Conservation (phyloP, 1,284 basidiomycete species). For the Amylostereum chailletii region DNA sequence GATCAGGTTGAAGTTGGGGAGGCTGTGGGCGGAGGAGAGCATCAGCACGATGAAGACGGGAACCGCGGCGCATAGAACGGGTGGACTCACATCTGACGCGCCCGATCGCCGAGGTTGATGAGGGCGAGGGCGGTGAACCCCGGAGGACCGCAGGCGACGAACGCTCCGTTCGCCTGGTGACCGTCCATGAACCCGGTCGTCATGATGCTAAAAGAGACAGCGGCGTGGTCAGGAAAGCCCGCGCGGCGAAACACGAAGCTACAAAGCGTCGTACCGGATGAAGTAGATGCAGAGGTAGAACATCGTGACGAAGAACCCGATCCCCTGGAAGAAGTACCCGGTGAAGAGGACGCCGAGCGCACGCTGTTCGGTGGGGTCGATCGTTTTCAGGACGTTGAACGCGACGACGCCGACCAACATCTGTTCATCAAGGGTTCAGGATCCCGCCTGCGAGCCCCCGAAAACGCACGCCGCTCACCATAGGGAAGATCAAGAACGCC, state of each 20-base stretch:
- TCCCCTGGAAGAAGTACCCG: constrained; percentile 43
- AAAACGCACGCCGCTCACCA: constrained; percentile 21
- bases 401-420: constrained; percentile 43
- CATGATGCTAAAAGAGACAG: constrained; percentile 9
- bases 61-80: constrained; percentile 1
- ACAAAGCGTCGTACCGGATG: constrained; percentile 32
- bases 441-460: constrained; percentile 5
- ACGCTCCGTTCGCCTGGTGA: constrained; percentile 41
- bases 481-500: constrained; percentile 39
- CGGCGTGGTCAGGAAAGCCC: neutral
- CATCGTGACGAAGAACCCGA: constrained; percentile 41
- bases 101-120: constrained; percentile 33
- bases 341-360: constrained; percentile 32
- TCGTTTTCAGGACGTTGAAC: constrained; percentile 33
- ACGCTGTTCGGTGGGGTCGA: constrained; percentile 26
- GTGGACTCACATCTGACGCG: constrained; percentile 24
- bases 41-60: constrained; percentile 2
- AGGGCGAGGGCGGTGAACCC: constrained; percentile 41
- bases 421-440: constrained; percentile 13
- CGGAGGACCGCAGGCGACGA: constrained; percentile 38
- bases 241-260: neutral
- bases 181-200: constrained; percentile 40
- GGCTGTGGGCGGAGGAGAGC: constrained; percentile 17
- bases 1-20: constrained; percentile 29
- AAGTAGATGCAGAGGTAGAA: constrained; percentile 44